Evolutionary conservation across 768 basidiomycete species (phyloP), one percentile per base, ranked within the genome.

Genomic region (Chalciporus pseudorubinellus): DNA sequence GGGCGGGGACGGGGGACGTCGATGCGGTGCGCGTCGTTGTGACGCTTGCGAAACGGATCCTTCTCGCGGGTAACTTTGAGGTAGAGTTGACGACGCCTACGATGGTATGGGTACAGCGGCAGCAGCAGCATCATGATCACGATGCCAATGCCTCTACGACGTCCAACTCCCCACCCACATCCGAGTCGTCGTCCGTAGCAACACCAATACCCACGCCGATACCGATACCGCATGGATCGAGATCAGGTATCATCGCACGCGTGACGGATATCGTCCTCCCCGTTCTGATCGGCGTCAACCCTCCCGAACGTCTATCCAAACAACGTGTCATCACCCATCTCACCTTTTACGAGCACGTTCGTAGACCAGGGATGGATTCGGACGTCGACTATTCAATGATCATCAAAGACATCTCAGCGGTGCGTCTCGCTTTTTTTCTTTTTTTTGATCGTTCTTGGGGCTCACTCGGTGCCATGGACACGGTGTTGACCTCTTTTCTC

Each of bases 241-340:
- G 26, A 9, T 9, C 46, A 6, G 50, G 58, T 5, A 57, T 67
- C 36, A 70, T 67, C 43, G 71, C 76, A n/a, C 59, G 60, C 8
- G 68, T 89, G 31, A 68, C 67, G 28, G 71, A 79, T 43, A 60
- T 90, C 12, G 56, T 68, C 2, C 62, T 85, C 11, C 73, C 75
- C 1, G 77, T 83, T 9, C 68, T 90, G 46, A 82, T 92, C 42
- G 89, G 88, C 0, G 77, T 90, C 29, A 85, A 89, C 55, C 77
- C 83, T 0, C 84, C 82, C 7, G 88, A 91, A 59, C 73, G 87
- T 28, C 62, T 76, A 26, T 76, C 79, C 39, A 83, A 83, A 60
- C 88, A 91, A 64, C 70, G 78, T 22, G 78, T 91, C 21, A 61
- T 83, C 43, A 68, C 80, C 20, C 79, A 83, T 58, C 63, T 90